phyloP scores from a whole-genome alignment of 352 stramenopile species.

The Pythium sukuiense region DNA sequence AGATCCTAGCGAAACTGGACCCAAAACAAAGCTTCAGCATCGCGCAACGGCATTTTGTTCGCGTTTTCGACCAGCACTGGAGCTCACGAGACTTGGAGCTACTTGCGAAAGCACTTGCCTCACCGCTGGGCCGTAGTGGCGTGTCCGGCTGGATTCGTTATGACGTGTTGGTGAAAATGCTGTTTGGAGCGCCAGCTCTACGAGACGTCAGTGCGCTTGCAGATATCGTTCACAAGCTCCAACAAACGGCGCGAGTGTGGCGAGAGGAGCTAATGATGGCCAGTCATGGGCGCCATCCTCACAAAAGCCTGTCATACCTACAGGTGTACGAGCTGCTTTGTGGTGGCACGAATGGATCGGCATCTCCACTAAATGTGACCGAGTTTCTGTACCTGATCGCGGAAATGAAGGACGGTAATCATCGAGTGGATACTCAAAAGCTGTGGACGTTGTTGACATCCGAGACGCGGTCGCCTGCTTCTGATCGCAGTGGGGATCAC shows the following conservation, averaged over 20 bases:
- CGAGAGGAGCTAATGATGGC: conserved; percentile 16
- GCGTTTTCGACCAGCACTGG: conserved; percentile 57
- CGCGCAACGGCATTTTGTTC: conserved; percentile 39
- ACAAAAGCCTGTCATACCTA: conserved; percentile 15
- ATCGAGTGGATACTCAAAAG: conserved; percentile 24
- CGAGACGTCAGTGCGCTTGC: conserved; percentile 22
- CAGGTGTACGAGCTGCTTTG: conserved; percentile 18
- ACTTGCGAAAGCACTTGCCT: conserved; percentile 24
- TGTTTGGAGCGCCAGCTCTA: conserved; percentile 44
- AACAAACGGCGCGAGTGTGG: conserved; percentile 15
- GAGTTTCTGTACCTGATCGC: conserved; percentile 47
- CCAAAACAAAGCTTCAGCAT: conserved; percentile 31
- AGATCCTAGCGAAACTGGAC: conserved; percentile 61
- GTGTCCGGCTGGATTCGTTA: conserved; percentile 33
- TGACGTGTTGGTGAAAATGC: conserved; percentile 51
- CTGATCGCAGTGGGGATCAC: not conserved
- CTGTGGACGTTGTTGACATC: conserved; percentile 33
- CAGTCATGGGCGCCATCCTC: conserved; percentile 18
- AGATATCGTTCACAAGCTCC: conserved; percentile 30
- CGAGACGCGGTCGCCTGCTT: not conserved
- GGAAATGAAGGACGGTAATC: conserved; percentile 23
- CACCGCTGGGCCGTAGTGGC: not conserved
- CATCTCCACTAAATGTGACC: conserved; percentile 17
- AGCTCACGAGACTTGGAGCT: conserved; percentile 35
- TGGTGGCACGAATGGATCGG: not conserved